Evolutionary conservation across 2,329 filamentous ascomycete genomes (phyloP).

Genomic region (Bertia moriformis): DNA sequence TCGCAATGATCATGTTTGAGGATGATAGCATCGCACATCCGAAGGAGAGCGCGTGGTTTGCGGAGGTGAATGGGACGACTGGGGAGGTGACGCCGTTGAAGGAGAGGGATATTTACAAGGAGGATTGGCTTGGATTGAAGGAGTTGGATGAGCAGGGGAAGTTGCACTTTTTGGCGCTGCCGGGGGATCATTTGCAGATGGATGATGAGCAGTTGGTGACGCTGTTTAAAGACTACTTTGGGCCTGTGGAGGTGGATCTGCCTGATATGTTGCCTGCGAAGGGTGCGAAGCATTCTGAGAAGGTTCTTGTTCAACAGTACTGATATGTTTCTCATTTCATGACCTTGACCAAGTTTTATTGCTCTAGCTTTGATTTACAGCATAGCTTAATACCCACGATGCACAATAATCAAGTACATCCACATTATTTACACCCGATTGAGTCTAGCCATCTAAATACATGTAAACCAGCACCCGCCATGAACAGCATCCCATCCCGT

Average conservation of each 20-base stretch:
- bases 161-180: slow-evolving; percentile 57
- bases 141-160: slow-evolving; percentile 65
- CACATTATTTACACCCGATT: too few species aligned
- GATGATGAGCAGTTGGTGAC: slow-evolving; percentile 48
- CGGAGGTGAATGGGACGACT: slow-evolving; percentile 63
- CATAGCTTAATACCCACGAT: too few species aligned
- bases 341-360: too few species aligned
- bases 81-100: slow-evolving; percentile 43
- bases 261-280: too few species aligned
- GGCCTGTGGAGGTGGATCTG: slow-evolving; percentile 31
- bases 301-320: too few species aligned
- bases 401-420: too few species aligned
- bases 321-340: too few species aligned
- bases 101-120: slow-evolving; percentile 60
- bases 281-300: too few species aligned
- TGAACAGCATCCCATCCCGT: too few species aligned
- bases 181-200: slow-evolving; percentile 75
- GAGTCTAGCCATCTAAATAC: too few species aligned
- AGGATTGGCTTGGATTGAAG: slow-evolving; percentile 87
- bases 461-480: too few species aligned
- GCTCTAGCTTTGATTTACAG: too few species aligned
- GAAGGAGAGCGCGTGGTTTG: slow-evolving; percentile 83
- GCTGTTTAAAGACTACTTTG: slow-evolving; percentile 55
- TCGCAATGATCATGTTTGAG: slow-evolving; percentile 81
- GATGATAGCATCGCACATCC: slow-evolving; percentile 77